These are phyloP conservation scores for Plantago ovata DNA, from an alignment of 257 asterid species.

Conservation along the genomic window DNA sequence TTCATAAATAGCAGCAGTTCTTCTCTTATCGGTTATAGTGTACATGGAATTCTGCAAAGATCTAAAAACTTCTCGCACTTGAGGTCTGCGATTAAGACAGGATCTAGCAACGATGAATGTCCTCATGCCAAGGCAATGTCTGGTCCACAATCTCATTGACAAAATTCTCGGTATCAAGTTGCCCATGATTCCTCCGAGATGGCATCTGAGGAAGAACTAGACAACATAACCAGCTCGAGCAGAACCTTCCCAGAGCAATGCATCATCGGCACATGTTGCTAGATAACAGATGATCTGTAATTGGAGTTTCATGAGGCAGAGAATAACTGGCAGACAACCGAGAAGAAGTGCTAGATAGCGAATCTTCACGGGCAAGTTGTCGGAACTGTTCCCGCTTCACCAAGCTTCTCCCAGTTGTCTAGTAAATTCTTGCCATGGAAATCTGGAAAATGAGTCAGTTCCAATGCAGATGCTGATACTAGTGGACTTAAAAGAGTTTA, in stretches of 20 bases:
- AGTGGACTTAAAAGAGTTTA: too few species aligned
- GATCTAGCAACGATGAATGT: constrained; percentile 51
- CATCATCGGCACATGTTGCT: constrained; percentile 49
- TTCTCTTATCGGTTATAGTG: constrained; percentile 42
- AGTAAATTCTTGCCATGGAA: constrained; percentile 1
- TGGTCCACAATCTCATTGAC: constrained; percentile 48
- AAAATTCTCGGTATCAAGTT: constrained; percentile 41
- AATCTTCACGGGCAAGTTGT: constrained; percentile 9
- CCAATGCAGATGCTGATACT: not conserved
- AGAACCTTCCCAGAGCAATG: constrained; percentile 59
- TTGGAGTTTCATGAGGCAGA: not conserved
- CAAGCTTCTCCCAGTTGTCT: constrained; percentile 22
- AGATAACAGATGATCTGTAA: constrained; percentile 24
- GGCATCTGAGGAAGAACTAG: constrained; percentile 44
- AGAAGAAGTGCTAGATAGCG: constrained; percentile 4
- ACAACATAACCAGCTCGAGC: constrained; percentile 54
- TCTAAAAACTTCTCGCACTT: constrained; percentile 45
- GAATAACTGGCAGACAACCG: not conserved
- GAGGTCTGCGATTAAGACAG: constrained; percentile 55
- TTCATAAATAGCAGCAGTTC: constrained; percentile 25
- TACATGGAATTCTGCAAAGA: constrained; percentile 56
- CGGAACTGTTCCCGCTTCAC: constrained; percentile 19
- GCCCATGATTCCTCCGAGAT: constrained; percentile 38
- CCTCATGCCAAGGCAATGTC: constrained; percentile 35
- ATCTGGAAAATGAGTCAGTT: not conserved